Conservation (phyloP, 2,329 filamentous ascomycete genomes). For the Aspergillus fructus region DNA sequence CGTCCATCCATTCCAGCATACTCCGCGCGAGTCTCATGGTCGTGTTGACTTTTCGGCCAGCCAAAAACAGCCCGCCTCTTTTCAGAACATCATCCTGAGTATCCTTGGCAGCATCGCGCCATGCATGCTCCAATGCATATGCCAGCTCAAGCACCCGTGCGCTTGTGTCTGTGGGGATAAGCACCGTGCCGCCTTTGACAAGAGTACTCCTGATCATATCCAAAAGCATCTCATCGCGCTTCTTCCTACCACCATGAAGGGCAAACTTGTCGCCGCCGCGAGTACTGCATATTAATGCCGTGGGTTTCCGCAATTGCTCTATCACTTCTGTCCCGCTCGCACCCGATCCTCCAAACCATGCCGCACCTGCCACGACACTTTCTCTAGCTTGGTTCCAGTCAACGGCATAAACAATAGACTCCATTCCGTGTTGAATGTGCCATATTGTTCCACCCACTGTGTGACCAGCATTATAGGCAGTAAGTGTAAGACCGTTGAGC, state of each 20-base stretch:
- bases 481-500: slow-evolving; percentile 87
- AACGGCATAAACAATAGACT: slow-evolving; percentile 95
- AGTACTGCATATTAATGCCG: slow-evolving; percentile 88
- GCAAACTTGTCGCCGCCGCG: slow-evolving; percentile 71
- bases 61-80: slow-evolving; percentile 68
- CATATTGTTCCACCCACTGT: slow-evolving; percentile 96
- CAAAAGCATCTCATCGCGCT: slow-evolving; percentile 81
- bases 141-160: slow-evolving; percentile 90
- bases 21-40: slow-evolving; percentile 89
- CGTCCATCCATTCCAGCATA: slow-evolving; percentile 99
- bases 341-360: slow-evolving; percentile 83
- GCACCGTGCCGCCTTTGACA: slow-evolving; percentile 78
- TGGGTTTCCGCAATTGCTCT: slow-evolving; percentile 89
- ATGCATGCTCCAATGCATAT: slow-evolving; percentile 89
- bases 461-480: slow-evolving; percentile 94
- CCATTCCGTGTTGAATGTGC: slow-evolving; percentile 95
- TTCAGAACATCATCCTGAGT: slow-evolving; percentile 53
- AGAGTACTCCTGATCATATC: slow-evolving; percentile 79
- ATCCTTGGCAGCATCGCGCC: slow-evolving; percentile 64
- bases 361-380: slow-evolving; percentile 88
- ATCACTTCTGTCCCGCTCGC: slow-evolving; percentile 85
- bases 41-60: slow-evolving; percentile 80
- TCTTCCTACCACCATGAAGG: slow-evolving; percentile 70
- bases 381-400: slow-evolving; percentile 99
- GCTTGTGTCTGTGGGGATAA: slow-evolving; percentile 93